A percentile compares a stretch with the other conserved stretches of the same genome.
These are phyloP conservation scores for Colletotrichum paranaense DNA, from an alignment of 2,329 filamentous ascomycete species.

Conservation along the genomic window DNA sequence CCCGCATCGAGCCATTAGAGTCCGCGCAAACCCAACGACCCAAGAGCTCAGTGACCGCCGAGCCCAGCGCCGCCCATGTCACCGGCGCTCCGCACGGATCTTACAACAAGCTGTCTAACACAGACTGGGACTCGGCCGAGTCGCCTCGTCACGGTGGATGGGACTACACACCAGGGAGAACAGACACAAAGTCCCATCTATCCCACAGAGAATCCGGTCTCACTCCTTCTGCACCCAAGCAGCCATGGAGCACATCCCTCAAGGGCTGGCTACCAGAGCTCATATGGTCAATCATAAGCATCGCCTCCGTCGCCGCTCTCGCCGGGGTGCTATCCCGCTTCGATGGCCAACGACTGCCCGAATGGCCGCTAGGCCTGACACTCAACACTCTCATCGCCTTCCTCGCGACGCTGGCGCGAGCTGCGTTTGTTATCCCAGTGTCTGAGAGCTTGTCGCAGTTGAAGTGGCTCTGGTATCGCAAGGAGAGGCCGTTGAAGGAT, in stretches of 20 bases:
- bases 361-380: slow-evolving; percentile 40
- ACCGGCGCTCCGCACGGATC: background rate
- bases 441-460: slow-evolving; percentile 41
- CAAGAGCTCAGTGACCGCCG: background rate
- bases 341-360: background rate
- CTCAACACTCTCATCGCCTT: slow-evolving; percentile 44
- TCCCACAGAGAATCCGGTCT: background rate
- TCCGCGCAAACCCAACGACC: background rate
- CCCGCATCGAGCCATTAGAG: no score
- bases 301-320: slow-evolving; percentile 7
- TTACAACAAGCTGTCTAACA: background rate
- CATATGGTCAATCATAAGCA: background rate
- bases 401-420: slow-evolving; percentile 40
- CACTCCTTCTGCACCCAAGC: background rate
- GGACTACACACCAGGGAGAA: background rate
- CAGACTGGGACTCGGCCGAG: background rate
- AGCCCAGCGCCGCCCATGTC: background rate
- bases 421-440: slow-evolving; percentile 40
- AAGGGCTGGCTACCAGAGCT: slow-evolving; percentile 4
- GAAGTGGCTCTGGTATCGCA: slow-evolving; percentile 41
- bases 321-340: background rate
- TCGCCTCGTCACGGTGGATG: background rate
- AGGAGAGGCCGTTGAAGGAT: slow-evolving; percentile 35
- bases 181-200: background rate
- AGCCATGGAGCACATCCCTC: background rate